Conservation (phyloP, 108 stramenopile genomes). For the Parietichytrium sp. region DNA sequence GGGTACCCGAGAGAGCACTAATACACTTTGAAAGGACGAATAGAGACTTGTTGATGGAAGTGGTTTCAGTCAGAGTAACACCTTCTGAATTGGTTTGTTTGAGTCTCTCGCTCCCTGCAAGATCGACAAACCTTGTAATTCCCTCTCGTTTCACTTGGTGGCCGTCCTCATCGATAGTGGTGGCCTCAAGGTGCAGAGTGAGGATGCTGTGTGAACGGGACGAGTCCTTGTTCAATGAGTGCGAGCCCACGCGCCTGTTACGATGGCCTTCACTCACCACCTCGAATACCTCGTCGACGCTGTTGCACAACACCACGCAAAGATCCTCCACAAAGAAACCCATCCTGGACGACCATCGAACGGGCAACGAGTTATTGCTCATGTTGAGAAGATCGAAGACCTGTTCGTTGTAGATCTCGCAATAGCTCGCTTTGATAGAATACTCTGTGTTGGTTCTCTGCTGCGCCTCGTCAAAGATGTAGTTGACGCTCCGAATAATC, state of each 20-base stretch:
- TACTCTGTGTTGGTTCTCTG: background rate
- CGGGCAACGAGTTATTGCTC: conserved; percentile 25
- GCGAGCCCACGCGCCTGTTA: conserved; percentile 49
- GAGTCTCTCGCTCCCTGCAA: conserved; percentile 56
- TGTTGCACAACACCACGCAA: conserved; percentile 45
- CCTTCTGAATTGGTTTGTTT: conserved; percentile 46
- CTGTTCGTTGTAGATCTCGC: conserved; percentile 61
- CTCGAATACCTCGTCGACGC: conserved; percentile 49
- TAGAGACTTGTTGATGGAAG: conserved; percentile 43
- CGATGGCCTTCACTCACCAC: conserved; percentile 56
- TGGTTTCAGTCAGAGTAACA: conserved; percentile 35
- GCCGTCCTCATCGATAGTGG: conserved; percentile 48
- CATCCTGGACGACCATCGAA: conserved; percentile 45
- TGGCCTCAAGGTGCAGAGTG: conserved; percentile 39
- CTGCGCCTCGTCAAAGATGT: conserved; percentile 45
- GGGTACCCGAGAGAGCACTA: conserved; percentile 24
- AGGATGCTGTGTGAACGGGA: conserved; percentile 51
- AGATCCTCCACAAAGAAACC: conserved; percentile 59
- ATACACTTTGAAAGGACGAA: conserved; percentile 41
- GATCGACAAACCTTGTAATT: conserved; percentile 48
- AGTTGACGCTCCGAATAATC: conserved; percentile 43
- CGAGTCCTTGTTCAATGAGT: conserved; percentile 54
- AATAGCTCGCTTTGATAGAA: conserved; percentile 44
- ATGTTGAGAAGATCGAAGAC: conserved; percentile 52
- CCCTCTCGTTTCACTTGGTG: conserved; percentile 45